Evolutionary conservation across 2,329 filamentous ascomycete species (phyloP).

Genomic region (Aspergillus sp.): DNA sequence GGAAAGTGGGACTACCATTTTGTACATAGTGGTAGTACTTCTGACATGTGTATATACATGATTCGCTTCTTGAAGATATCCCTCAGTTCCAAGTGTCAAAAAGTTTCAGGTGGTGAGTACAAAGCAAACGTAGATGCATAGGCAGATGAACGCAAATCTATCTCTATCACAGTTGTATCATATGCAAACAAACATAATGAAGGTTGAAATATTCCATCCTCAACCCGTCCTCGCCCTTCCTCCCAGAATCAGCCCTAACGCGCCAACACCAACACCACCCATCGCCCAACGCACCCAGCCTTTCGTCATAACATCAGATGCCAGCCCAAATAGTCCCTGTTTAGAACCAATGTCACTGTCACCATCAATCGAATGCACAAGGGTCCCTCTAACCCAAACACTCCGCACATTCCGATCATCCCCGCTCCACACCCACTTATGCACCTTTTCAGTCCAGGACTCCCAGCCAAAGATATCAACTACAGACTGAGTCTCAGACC

Average conservation of each 20-base stretch:
- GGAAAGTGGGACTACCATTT: neutral
- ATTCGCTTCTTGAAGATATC: neutral
- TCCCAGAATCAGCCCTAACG: slow-evolving; percentile 1
- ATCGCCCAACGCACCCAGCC: neutral
- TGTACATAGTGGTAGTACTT: neutral
- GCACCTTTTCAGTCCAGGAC: slow-evolving; percentile 78
- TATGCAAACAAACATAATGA: no score
- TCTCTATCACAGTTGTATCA: no score
- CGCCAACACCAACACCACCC: slow-evolving; percentile 6
- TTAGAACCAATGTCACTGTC: neutral
- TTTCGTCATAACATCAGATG: no score
- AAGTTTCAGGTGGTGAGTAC: no score
- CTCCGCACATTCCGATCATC: slow-evolving; percentile 86
- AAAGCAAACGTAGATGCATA: neutral
- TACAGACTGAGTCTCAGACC: slow-evolving; percentile 35
- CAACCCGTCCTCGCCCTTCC: neutral
- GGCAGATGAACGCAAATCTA: neutral
- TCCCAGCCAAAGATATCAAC: slow-evolving; percentile 93
- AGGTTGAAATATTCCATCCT: neutral
- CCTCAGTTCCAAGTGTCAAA: no score
- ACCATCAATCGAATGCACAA: slow-evolving; percentile 61
- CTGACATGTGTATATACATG: neutral
- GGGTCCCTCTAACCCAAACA: slow-evolving; percentile 83
- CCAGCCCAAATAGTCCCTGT: neutral
- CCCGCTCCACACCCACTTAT: slow-evolving; percentile 93